phyloP scores from a whole-genome alignment of 495 filamentous ascomycete genomes.

The Aspergillus funiculosus region DNA sequence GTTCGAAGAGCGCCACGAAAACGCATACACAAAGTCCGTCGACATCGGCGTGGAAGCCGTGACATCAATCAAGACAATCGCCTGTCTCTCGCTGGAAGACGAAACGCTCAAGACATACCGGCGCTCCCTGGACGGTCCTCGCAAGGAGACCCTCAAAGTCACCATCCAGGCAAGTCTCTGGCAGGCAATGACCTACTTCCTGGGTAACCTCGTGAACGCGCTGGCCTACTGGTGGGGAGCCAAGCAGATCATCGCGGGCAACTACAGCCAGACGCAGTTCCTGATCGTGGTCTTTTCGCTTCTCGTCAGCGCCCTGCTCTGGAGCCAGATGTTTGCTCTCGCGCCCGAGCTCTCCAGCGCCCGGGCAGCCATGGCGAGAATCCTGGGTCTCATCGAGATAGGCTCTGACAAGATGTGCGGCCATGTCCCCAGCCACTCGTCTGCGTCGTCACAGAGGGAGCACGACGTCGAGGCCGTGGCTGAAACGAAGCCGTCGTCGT shows the following conservation, averaged over 20 bases:
- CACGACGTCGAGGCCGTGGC: constrained; percentile 18
- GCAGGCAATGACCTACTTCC: constrained; percentile 50
- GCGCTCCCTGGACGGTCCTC: constrained; percentile 34
- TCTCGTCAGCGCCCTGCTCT: constrained; percentile 53
- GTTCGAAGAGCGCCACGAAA: constrained; percentile 56
- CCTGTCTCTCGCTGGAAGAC: constrained; percentile 45
- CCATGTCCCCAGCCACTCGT: not conserved
- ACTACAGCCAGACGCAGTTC: constrained; percentile 55
- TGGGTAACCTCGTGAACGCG: constrained; percentile 52
- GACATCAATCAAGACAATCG: constrained; percentile 49
- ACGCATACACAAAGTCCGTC: constrained; percentile 45
- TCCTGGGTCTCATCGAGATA: constrained; percentile 46
- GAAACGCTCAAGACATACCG: constrained; percentile 26
- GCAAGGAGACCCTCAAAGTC: constrained; percentile 44
- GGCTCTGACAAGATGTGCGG: constrained; percentile 34
- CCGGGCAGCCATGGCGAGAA: constrained; percentile 36
- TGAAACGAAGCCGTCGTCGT: constrained; percentile 17
- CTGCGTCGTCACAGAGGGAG: constrained; percentile 1
- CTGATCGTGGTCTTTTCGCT: constrained; percentile 58
- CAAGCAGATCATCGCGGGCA: constrained; percentile 51
- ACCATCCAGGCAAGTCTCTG: constrained; percentile 46
- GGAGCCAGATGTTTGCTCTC: constrained; percentile 62
- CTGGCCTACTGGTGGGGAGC: constrained; percentile 69
- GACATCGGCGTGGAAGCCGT: constrained; percentile 49
- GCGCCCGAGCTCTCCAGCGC: constrained; percentile 57